Percentiles rank a stretch among this genome's conserved stretches.
These are phyloP conservation scores for Calvatia gigantea DNA, from an alignment of 768 basidiomycete genomes.

Conservation along the genomic window DNA sequence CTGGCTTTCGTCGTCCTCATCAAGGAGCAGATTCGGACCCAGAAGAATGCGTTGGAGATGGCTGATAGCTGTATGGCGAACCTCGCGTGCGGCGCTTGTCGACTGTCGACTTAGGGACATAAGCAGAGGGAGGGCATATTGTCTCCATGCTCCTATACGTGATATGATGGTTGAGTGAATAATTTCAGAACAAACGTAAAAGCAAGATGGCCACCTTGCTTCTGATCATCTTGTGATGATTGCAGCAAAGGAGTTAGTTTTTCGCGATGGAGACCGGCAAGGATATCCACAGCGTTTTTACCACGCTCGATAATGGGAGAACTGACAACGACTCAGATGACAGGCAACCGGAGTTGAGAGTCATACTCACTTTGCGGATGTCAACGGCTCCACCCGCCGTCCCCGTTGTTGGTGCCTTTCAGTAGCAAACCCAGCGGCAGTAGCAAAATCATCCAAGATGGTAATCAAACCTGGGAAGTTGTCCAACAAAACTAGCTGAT, in stretches of 20 bases:
- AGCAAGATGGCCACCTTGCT: conserved; percentile 33
- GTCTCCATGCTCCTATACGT: conserved; percentile 61
- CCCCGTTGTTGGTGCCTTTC: conserved; percentile 55
- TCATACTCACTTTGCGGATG: conserved; percentile 45
- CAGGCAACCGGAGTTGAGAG: neutral
- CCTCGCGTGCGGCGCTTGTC: conserved; percentile 76
- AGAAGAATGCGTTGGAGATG: conserved; percentile 84
- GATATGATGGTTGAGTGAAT: neutral
- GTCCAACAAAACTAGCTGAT: conserved; percentile 63
- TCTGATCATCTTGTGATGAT: conserved; percentile 33
- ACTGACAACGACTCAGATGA: conserved; percentile 31
- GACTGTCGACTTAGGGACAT: conserved; percentile 76
- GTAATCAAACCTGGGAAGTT: conserved; percentile 80
- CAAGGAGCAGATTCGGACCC: conserved; percentile 64
- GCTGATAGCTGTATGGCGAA: conserved; percentile 76
- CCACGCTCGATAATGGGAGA: conserved; percentile 81
- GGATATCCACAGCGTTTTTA: conserved; percentile 74
- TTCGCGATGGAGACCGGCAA: conserved; percentile 64
- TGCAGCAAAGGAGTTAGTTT: conserved; percentile 60
- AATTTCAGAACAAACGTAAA: neutral
- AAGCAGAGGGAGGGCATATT: conserved; percentile 72
- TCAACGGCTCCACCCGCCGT: conserved; percentile 46
- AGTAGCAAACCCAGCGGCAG: conserved; percentile 56
- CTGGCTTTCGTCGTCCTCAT: conserved; percentile 54
- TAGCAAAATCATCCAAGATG: conserved; percentile 84